Conservation (phyloP, 2,329 filamentous ascomycete genomes). For the Tolypocladium ovalisporum region DNA sequence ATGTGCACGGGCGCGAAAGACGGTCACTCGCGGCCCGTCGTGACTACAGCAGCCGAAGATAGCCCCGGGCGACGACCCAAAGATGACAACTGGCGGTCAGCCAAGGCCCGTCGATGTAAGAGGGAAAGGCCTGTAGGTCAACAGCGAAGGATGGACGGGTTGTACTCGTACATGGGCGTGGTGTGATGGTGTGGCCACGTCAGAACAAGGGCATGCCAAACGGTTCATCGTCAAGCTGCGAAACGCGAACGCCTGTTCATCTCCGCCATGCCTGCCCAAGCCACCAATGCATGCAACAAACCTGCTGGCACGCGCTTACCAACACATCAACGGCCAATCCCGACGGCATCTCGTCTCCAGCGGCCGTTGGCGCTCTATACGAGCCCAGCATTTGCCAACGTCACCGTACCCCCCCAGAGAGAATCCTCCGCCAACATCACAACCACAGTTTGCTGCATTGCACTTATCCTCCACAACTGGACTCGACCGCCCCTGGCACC, state of each 20-base stretch:
- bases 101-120: background rate
- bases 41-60: background rate
- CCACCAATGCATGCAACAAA: constrained; percentile 3
- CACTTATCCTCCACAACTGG: background rate
- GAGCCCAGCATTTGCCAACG: background rate
- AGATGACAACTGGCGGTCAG: constrained; percentile 7
- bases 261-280: constrained; percentile 4
- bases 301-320: background rate
- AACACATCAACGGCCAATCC: background rate
- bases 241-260: constrained; percentile 9
- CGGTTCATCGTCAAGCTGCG: constrained; percentile 6
- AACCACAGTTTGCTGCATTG: background rate
- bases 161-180: background rate
- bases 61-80: background rate
- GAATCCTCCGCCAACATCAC: background rate
- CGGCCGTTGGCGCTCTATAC: background rate
- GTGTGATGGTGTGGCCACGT: constrained; percentile 6
- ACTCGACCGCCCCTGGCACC: background rate
- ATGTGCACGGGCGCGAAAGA: background rate
- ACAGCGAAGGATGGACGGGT: background rate
- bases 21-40: background rate
- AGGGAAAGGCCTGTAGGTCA: background rate
- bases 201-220: constrained; percentile 2
- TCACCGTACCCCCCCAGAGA: background rate
- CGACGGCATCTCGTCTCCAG: background rate